Evolutionary conservation across 768 basidiomycete species (phyloP).

Genomic region (Dioszegia aurantiaca): DNA sequence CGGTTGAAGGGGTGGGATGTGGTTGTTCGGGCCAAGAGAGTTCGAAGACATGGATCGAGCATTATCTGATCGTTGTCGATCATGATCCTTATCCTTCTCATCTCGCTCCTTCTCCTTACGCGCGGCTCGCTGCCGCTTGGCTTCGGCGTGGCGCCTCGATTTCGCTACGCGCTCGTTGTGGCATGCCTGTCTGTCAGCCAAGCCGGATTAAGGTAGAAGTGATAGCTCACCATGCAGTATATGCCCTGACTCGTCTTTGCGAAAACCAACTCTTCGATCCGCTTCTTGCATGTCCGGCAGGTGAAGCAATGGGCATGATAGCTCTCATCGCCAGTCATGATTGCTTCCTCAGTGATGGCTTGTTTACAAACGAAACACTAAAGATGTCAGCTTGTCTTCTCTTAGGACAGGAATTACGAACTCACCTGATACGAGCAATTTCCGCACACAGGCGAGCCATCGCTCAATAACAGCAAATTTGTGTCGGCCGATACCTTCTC

Average conservation of each 20-base stretch:
- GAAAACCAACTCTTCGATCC: constrained; percentile 96
- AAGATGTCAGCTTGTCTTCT: constrained; percentile 8
- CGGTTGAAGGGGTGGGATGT: constrained; percentile 22
- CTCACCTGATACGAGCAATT: constrained; percentile 51
- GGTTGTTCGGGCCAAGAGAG: constrained; percentile 17
- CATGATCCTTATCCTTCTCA: constrained; percentile 30
- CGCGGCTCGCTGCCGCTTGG: constrained; percentile 65
- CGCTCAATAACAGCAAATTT: constrained; percentile 91
- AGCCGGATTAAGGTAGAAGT: no score
- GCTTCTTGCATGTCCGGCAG: constrained; percentile 87
- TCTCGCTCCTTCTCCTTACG: constrained; percentile 49
- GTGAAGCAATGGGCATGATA: constrained; percentile 99
- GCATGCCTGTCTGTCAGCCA: constrained; percentile 63
- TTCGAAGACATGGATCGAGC: constrained; percentile 4
- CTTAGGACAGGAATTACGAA: neutral
- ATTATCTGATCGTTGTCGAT: neutral
- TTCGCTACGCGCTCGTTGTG: constrained; percentile 96
- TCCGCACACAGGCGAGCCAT: constrained; percentile 81
- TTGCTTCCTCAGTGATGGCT: constrained; percentile 96
- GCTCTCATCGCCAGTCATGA: constrained; percentile 97
- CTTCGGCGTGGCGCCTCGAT: constrained; percentile 82
- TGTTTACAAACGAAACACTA: constrained; percentile 92
- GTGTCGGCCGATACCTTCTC: constrained; percentile 91
- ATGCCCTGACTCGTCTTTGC: constrained; percentile 98
- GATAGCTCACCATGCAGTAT: constrained; percentile 64